Base-by-base conservation (phyloP, 2,329 filamentous ascomycete genomes). In the Xylariomycetidae sp. region DNA sequence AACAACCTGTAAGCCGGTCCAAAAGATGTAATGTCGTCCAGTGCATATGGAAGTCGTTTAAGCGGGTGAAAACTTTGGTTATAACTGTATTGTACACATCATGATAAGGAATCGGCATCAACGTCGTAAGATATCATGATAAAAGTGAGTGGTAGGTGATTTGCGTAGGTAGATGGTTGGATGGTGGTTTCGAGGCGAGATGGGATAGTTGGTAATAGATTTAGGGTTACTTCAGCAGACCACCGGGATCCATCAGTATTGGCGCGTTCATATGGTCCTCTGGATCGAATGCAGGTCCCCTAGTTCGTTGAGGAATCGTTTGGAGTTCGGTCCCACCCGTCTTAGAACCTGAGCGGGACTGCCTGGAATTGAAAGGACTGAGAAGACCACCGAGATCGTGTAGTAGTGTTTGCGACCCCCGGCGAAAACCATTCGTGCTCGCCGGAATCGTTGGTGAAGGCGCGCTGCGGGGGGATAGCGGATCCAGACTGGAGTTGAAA, bases 341-440 rank as follows among this genome's bases (percentile, higher is more conserved):
- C 33, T 49, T 58, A 5, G 54, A 39, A 33, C 44, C 59, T 4
- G 57, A 49, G 15, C 57, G 43, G n/a, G 56, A 44, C 27, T 49
- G 61, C 6, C 54, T 46, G 9, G 55, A 17, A 16, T 47, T 58
- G 7, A 59, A 51, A 1, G 73, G 67, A 3, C 58, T 62, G 5
- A 80, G 51, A 12, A 78, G 58, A 1, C 72, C 75, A 7, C 74
- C 70, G 1, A 80, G 52, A 43, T 81, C 77, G 42, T 77, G 73
- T 5, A 81, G 55, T n/a, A 80, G 49, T 0, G 74, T 69, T 1
- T 71, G 66, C 2, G 75, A 80, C 3, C 77, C 77, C 27, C 73
- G 59, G 6, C 72, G 63, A 4, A 72, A 53, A 1, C 73, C 72
- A 8, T 46, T 58, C 1, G 53, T 50, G 31, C 64, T 56, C 1